A percentile compares a stretch with the other conserved stretches of the same genome.
phyloP scores from a whole-genome alignment of 352 stramenopile species.

The Globisporangium polare region DNA sequence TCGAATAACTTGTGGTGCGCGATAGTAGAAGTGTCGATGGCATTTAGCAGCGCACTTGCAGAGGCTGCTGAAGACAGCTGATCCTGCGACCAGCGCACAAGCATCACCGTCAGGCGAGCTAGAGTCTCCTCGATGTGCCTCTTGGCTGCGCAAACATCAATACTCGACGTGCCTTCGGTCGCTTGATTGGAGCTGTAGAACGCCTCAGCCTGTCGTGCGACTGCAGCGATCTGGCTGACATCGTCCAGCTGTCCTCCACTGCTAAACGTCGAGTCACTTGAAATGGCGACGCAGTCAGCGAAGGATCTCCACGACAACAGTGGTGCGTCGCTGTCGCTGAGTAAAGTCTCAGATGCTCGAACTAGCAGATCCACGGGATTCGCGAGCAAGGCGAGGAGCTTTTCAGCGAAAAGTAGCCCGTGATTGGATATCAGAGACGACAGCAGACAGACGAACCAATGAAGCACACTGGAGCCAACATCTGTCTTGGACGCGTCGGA shows the following conservation, averaged over 20 bases:
- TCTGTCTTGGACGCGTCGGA: not conserved
- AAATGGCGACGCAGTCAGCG: constrained; percentile 9
- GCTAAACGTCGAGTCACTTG: not conserved
- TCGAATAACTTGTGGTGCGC: not conserved
- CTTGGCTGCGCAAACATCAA: not conserved
- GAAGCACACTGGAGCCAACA: not conserved
- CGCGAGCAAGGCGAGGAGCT: constrained; percentile 11
- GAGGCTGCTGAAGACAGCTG: not conserved
- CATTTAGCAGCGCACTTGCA: not conserved
- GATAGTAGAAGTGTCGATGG: not conserved
- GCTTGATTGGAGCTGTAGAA: not conserved
- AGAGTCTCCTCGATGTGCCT: not conserved
- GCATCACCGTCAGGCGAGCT: not conserved
- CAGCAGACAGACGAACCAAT: constrained; percentile 23
- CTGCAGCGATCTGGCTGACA: constrained; percentile 1
- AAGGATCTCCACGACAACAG: constrained; percentile 5
- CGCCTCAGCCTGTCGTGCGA: not conserved
- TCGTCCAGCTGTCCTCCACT: constrained; percentile 3
- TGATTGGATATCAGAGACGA: constrained; percentile 14
- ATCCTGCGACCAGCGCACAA: constrained; percentile 3
- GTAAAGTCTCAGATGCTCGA: not conserved
- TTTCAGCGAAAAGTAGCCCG: constrained; percentile 22
- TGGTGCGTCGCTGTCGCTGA: not conserved
- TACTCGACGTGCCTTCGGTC: not conserved
- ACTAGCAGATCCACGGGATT: constrained; percentile 12